Evolutionary conservation across 2,329 filamentous ascomycete species (phyloP), one percentile per base, ranked within the genome.

Genomic region (Ramularia collo-cygni): DNA sequence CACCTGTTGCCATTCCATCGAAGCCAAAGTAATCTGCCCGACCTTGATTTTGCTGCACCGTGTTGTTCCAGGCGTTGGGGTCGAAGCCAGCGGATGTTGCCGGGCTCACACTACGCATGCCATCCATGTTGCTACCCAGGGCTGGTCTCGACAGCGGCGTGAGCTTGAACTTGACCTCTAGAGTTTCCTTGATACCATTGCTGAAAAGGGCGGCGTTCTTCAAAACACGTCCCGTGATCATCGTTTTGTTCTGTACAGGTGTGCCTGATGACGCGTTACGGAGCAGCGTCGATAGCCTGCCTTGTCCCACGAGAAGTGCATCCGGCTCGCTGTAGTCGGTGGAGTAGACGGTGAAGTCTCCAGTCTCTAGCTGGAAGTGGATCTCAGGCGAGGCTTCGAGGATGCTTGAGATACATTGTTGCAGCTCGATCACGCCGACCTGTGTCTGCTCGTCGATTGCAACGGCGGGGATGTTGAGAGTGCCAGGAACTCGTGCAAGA

Each of bases 291-390:
- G 92, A 96, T 14, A 98, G 72, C 80, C 96, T 86, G 38, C 93
- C 92, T 64, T 98, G 90, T 15, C 92, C 92, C 16, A 95, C 90
- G 40, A 96, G 74, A 38, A 93, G 92, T 13, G 82, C 86, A 58
- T 95, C 89, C 49, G 85, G 85, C 65, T 98, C 92, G 9, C 92
- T 95, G 63, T 90, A 96, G 64, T 98, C 92, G 68, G 87, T 86
- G 19, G 90, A 88, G 65, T 98, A 98, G 41, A 98, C 81, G n/a
- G 88, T 92, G 66, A 92, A 98, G 66, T 98, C 89, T 18, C 56
- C 57, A 63, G 77, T 67, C 66, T 83, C 73, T 44, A 82, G 60
- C 70, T 83, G 71, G 58, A 78, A 77, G 33, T 88, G 70, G 32
- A 98, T 75, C 66, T 98, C 92, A 27, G 92, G 92, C 60, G 92